Percentiles rank a stretch among this genome's conserved stretches.
phyloP scores from a whole-genome alignment of 164 flowering plant species.

The Vitis vinifera region ASM3070453v1 NC_081822.1:20215001-20215500 shows the following conservation, averaged over 20 bases:
- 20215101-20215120: constrained; percentile 22
- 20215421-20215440: background rate
- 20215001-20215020: constrained; percentile 19
- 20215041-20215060: constrained; percentile 5
- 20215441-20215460: background rate
- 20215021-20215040: constrained; percentile 22
- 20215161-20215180: constrained; percentile 15
- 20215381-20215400: constrained; percentile 6
- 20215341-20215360: constrained; percentile 14
- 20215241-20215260: constrained; percentile 11
- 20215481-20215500: background rate
- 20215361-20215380: constrained; percentile 11
- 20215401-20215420: constrained; percentile 6
- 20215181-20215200: background rate
- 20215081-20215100: constrained; percentile 14
- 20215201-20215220: constrained; percentile 16
- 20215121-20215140: constrained; percentile 30
- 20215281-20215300: constrained; percentile 1
- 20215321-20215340: constrained; percentile 15
- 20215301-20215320: constrained; percentile 8
- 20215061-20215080: constrained; percentile 13
- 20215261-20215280: constrained; percentile 1
- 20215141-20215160: constrained; percentile 39
- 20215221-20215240: constrained; percentile 11
- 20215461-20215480: background rate